These are phyloP conservation scores for Aspergillus indologenus DNA, from an alignment of 495 filamentous ascomycete species.

Conservation along the genomic window DNA sequence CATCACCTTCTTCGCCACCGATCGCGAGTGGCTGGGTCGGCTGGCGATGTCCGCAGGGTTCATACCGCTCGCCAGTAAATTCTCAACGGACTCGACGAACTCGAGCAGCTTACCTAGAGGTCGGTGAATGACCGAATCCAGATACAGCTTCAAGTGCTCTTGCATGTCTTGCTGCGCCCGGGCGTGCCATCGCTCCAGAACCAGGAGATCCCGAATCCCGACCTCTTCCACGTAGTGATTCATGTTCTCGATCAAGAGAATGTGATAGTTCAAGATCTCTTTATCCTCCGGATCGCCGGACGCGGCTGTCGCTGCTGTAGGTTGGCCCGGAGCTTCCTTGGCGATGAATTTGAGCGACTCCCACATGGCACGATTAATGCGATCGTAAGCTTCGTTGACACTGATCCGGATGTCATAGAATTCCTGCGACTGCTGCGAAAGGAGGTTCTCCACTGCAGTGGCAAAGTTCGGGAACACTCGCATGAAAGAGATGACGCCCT, in stretches of 20 bases:
- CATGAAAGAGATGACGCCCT: conserved; percentile 92
- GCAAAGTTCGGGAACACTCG: conserved; percentile 87
- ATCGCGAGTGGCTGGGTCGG: conserved; percentile 74
- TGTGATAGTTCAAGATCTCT: conserved; percentile 92
- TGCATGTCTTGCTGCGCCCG: conserved; percentile 72
- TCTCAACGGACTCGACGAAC: conserved; percentile 80
- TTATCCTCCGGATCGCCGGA: conserved; percentile 81
- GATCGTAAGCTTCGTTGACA: conserved; percentile 82
- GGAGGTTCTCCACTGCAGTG: conserved; percentile 76
- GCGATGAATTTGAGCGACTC: conserved; percentile 94
- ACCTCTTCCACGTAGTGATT: conserved; percentile 94
- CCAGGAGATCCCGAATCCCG: conserved; percentile 65
- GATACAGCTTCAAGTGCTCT: conserved; percentile 86
- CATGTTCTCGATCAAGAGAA: conserved; percentile 97
- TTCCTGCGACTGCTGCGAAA: conserved; percentile 51
- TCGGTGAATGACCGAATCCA: conserved; percentile 81
- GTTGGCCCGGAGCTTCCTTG: conserved; percentile 74
- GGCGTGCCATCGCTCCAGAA: conserved; percentile 77
- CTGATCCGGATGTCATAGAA: conserved; percentile 65
- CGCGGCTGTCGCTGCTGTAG: conserved; percentile 48
- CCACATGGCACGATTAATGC: conserved; percentile 94
- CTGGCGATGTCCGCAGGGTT: conserved; percentile 56
- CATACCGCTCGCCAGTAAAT: conserved; percentile 50
- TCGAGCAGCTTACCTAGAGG: conserved; percentile 88
- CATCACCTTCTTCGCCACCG: conserved; percentile 79